Base-by-base conservation (phyloP, 2,329 filamentous ascomycete genomes). In the Diplodia mutila region DNA sequence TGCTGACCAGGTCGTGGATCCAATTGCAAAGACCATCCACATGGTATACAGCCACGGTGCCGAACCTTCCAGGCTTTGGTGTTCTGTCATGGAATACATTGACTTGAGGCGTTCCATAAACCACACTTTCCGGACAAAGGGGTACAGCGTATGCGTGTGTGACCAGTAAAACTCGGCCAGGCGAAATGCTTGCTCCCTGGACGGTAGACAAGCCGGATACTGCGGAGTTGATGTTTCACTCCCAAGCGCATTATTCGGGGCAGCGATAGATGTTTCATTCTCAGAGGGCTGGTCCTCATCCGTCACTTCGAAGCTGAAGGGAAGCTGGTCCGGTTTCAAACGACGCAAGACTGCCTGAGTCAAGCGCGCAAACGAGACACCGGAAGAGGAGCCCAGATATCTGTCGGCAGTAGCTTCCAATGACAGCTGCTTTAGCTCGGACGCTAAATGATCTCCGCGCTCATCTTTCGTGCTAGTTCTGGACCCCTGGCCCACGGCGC, bases 21-120 rank as follows among this genome's bases (percentile, higher is more conserved):
- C 82, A 32, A 84, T 84, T 5, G 82, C 82, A 3, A 84, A 72
- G 2, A 84, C 78, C 80, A 84, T 84, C 82, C 82, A 84, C n/a
- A 84, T 76, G 23, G 78, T 74, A 67, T 82, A 83, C 7, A 78
- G 69, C 63, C 73, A 75, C 1, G 80, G 70, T 1, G 46, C 59
- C 9, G 80, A 75, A 79, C 72, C 21, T 67, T 70, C 53, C 34
- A 65, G 34, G 11, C 27, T 49, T 5, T 53, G 61, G 18, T 4
- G 27, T 7, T 18, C 32, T 4, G 42, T 21, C 42, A n/a, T 23
- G 9, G 61, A 54, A 16, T 53, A 65, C 61, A 53, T 53, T 32
- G 39, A 16, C n/a, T 72, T 71, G 2, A 83, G 71, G 1, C 75
- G 76, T 0, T 71, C 54, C 48, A 75, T 71, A n/a, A 83, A 75